These are phyloP conservation scores for Candida vartiovaarae DNA, from an alignment of 805 yeast species.

Conservation along the genomic window DNA sequence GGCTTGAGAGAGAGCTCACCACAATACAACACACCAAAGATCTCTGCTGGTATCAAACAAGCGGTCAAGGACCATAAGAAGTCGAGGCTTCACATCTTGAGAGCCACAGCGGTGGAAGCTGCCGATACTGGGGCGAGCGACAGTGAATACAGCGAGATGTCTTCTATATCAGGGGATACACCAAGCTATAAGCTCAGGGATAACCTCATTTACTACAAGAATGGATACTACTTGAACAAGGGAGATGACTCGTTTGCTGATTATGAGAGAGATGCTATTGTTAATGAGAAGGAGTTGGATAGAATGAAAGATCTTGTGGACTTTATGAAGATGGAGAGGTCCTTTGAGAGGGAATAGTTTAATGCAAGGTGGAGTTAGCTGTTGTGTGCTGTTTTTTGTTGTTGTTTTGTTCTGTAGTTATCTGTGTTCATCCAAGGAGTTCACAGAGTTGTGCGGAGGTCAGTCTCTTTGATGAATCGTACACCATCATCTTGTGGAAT, in stretches of 20 bases:
- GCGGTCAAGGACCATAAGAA: conserved; percentile 21
- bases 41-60: conserved; percentile 20
- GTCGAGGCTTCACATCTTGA: conserved; percentile 18
- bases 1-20: neutral
- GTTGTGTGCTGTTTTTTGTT: too few species aligned
- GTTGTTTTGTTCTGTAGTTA: too few species aligned
- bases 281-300: conserved; percentile 16
- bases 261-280: conserved; percentile 14
- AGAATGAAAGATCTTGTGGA: conserved; percentile 17
- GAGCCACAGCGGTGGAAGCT: conserved; percentile 3
- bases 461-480: conserved; percentile 28
- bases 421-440: too few species aligned
- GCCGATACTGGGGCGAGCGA: conserved; percentile 14
- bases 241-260: conserved; percentile 19
- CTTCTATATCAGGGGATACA: conserved; percentile 20
- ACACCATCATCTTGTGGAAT: conserved; percentile 38
- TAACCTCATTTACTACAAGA: conserved; percentile 21
- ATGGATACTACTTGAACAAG: conserved; percentile 20
- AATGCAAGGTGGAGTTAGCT: too few species aligned
- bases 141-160: conserved; percentile 22
- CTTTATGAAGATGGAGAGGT: conserved; percentile 19
- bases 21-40: conserved; percentile 16
- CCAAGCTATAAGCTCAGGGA: conserved; percentile 21
- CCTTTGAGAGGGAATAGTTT: conserved; percentile 5
- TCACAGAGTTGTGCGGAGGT: conserved; percentile 22